A percentile compares a stretch with the other conserved stretches of the same genome.
Conservation (phyloP, 768 basidiomycete species). For the Sporobolomyces roseus region DNA sequence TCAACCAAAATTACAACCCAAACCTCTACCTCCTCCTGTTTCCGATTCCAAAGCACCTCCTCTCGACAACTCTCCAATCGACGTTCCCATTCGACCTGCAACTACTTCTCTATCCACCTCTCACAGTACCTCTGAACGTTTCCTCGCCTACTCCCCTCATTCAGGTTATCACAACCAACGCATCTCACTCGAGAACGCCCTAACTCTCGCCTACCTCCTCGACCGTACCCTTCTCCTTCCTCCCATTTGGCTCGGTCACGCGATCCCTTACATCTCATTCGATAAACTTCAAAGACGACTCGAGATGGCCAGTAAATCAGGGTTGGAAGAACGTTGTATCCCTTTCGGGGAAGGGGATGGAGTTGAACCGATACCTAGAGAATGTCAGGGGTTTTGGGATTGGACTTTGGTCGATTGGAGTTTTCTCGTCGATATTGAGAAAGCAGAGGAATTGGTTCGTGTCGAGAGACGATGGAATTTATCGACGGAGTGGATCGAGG, state of each 20-base stretch:
- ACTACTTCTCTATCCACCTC: not conserved
- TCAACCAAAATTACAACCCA: not conserved
- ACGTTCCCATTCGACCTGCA: conserved; percentile 23
- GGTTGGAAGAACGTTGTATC: conserved; percentile 42
- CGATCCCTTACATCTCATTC: conserved; percentile 61
- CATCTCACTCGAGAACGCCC: conserved; percentile 78
- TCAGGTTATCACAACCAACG: conserved; percentile 82
- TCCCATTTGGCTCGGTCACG: conserved; percentile 66
- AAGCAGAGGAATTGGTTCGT: conserved; percentile 34
- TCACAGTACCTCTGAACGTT: conserved; percentile 44
- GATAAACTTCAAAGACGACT: conserved; percentile 55
- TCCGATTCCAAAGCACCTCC: not conserved
- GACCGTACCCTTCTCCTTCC: conserved; percentile 76
- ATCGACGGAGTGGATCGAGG: conserved; percentile 55
- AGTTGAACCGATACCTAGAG: conserved; percentile 53
- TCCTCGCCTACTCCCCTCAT: conserved; percentile 71
- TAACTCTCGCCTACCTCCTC: conserved; percentile 64
- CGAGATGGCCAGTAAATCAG: conserved; percentile 52
- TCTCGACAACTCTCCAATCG: conserved; percentile 7
- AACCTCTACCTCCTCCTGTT: not conserved
- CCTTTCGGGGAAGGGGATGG: conserved; percentile 52
- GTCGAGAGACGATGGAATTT: conserved; percentile 57
- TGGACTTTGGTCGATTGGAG: conserved; percentile 68
- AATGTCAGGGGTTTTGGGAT: conserved; percentile 61
- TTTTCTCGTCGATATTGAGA: conserved; percentile 61